Conservation (phyloP, 257 asterid genomes). For the Solanum ahanhuiri region DNA sequence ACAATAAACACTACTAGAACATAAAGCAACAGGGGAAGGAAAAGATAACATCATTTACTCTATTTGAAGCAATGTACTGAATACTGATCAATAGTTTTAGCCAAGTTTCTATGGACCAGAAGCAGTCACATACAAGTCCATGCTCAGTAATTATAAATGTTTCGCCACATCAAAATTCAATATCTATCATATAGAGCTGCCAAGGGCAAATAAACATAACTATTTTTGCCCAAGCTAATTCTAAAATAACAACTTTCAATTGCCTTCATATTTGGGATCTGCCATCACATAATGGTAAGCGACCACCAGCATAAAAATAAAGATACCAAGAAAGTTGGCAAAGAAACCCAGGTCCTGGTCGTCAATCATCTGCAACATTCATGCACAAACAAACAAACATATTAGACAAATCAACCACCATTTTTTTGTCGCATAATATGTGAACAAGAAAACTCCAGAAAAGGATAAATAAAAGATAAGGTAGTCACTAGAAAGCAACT, state of each 20-base stretch:
- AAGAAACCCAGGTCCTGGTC: constrained; percentile 95
- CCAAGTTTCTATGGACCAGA: constrained; percentile 12
- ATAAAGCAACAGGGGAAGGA: neutral
- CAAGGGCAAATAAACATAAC: constrained; percentile 9
- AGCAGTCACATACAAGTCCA: constrained; percentile 6
- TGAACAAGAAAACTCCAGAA: neutral
- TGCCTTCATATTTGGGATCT: constrained; percentile 87
- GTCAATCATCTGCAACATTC: constrained; percentile 69
- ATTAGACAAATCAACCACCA: neutral
- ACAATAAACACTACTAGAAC: neutral
- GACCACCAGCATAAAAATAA: constrained; percentile 69
- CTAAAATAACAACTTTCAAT: constrained; percentile 24
- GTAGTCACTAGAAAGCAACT: neutral
- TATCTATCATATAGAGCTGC: constrained; percentile 9
- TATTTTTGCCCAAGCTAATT: neutral
- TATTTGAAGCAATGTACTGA: neutral
- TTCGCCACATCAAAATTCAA: constrained; percentile 11
- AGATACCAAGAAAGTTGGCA: constrained; percentile 94
- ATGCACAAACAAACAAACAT: neutral
- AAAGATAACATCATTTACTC: neutral
- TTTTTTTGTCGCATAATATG: neutral
- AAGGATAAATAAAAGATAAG: neutral
- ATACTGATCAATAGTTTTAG: neutral
- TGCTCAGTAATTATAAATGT: constrained; percentile 10
- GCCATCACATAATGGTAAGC: constrained; percentile 92